A percentile compares a stretch with the other conserved stretches of the same genome.
phyloP scores from a whole-genome alignment of 371 early-diverging fungal genomes.

The Apophysomyces ossiformis region DNA sequence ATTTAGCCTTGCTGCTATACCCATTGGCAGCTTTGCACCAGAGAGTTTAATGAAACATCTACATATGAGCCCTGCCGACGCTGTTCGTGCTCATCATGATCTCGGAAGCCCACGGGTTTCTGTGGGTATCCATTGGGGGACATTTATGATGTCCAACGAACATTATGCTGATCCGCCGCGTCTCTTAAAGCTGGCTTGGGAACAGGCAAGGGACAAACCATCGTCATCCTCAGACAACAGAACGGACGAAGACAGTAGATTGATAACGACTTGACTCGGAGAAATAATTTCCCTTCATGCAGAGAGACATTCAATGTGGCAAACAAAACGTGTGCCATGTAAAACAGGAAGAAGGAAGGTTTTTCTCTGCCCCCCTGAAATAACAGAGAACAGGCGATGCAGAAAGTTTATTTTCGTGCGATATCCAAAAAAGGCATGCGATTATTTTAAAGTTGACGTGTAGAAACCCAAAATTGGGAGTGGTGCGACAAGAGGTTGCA shows the following conservation, averaged over 20 bases:
- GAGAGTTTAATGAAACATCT: slow-evolving; percentile 51
- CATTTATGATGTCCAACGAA: slow-evolving; percentile 70
- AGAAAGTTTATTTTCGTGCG: background rate
- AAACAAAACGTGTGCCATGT: too few relatives aligned
- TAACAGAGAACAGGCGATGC: background rate
- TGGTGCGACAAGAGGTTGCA: slow-evolving; percentile 2
- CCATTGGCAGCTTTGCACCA: slow-evolving; percentile 63
- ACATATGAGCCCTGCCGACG: slow-evolving; percentile 63
- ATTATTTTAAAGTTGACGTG: slow-evolving; percentile 10
- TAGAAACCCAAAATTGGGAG: background rate
- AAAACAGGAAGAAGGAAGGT: too few relatives aligned
- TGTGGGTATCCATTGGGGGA: slow-evolving; percentile 67
- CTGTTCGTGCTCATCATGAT: slow-evolving; percentile 56
- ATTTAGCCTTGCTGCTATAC: slow-evolving; percentile 59
- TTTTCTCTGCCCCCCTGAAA: too few relatives aligned
- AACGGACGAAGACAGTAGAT: slow-evolving; percentile 18
- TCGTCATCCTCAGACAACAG: slow-evolving; percentile 6
- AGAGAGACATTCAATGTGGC: background rate
- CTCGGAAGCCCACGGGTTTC: slow-evolving; percentile 45
- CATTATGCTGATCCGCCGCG: slow-evolving; percentile 67
- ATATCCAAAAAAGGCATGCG: background rate
- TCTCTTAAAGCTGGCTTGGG: slow-evolving; percentile 40
- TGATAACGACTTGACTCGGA: slow-evolving; percentile 44
- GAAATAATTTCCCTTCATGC: slow-evolving; percentile 19
- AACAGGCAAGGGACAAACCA: slow-evolving; percentile 11